Percentiles rank a stretch among this genome's conserved stretches.
Evolutionary conservation across 2,329 filamentous ascomycete genomes (phyloP).

Genomic region (Colletotrichum lentis): DNA sequence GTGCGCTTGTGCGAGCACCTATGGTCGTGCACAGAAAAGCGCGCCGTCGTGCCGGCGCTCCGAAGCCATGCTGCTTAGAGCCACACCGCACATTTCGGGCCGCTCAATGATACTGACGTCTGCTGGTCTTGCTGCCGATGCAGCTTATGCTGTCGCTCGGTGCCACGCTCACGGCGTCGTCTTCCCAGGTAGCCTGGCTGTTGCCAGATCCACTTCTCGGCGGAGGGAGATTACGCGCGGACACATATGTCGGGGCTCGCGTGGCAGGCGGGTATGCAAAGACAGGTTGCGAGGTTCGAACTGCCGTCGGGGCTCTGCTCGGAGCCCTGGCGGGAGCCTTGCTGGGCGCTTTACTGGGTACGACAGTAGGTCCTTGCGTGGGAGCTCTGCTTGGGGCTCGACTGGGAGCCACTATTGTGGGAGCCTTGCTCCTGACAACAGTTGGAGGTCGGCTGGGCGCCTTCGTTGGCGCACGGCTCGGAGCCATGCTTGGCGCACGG

Average conservation of each 20-base stretch:
- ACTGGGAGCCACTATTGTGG: slow-evolving; percentile 22
- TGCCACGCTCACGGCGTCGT: slow-evolving; percentile 62
- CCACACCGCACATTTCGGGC: slow-evolving; percentile 22
- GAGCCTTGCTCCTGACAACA: slow-evolving; percentile 20
- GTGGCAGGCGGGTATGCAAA: slow-evolving; percentile 39
- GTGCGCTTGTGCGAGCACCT: not conserved
- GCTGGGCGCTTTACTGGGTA: slow-evolving; percentile 23
- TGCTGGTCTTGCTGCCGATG: slow-evolving; percentile 56
- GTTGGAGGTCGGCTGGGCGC: slow-evolving; percentile 21
- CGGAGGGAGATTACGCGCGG: slow-evolving; percentile 49
- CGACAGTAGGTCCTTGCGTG: slow-evolving; percentile 15
- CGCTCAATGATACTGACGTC: slow-evolving; percentile 43
- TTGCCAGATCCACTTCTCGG: slow-evolving; percentile 54
- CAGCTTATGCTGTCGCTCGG: slow-evolving; percentile 71
- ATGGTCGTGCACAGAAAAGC: not conserved
- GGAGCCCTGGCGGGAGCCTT: slow-evolving; percentile 12
- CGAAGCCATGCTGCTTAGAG: not conserved
- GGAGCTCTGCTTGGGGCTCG: slow-evolving; percentile 31
- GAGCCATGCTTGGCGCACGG: slow-evolving; percentile 36
- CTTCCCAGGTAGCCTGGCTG: slow-evolving; percentile 54
- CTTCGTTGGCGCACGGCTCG: slow-evolving; percentile 32
- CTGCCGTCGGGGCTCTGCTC: slow-evolving; percentile 15
- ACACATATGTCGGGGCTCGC: slow-evolving; percentile 42
- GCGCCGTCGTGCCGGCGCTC: not conserved
- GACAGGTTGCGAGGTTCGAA: slow-evolving; percentile 20